Base-by-base conservation (phyloP, 768 basidiomycete species). In the Clitopilus passeckerianus region DNA sequence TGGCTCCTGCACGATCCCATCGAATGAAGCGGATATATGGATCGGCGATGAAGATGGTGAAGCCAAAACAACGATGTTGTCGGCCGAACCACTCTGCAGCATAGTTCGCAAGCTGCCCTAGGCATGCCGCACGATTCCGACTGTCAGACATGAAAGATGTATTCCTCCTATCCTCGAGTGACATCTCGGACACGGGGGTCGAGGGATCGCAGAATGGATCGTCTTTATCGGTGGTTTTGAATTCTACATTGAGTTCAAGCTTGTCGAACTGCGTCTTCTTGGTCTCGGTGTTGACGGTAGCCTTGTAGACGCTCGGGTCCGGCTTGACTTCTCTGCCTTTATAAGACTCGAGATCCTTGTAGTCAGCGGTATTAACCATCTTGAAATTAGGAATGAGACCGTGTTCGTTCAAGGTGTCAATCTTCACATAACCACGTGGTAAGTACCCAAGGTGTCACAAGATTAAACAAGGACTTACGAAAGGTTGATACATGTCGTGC, bases 181-280 rank as follows among this genome's bases (percentile, higher is more conserved):
- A 24, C 30, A 53, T 53, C 14, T 53, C 46, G 27, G 27, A 30
- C 16, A 52, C 57, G 1, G 56, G 24, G 6, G 56, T 10, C 18
- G 15, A 33, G 12, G 33, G 27, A 37, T 66, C 64, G 0, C 30
- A 15, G 56, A 66, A 66, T 34, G 65, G 60, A 34, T 67, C 62
- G 6, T 41, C 30, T 0, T 18, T 34, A 18, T 34, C 7, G 34
- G 46, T 27, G 6, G 54, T 50, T 56, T 67, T 69, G 55, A 67
- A 27, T 56, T 67, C 64, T 34, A 64, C 60, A 7, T 34, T 54
- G 12, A 62, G 33, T 22, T 57, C 59, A 9, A 60, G 1, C 12
- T 37, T 34, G 37, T 52, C 59, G 35, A 56, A 60, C 14, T 57
- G 54, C 9, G 59, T 63, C 5, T 34, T 24, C 27, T 57, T 41